A percentile compares a stretch with the other conserved stretches of the same genome.
phyloP scores from a whole-genome alignment of 2,329 filamentous ascomycete genomes.

The Diaporthe nobilis region DNA sequence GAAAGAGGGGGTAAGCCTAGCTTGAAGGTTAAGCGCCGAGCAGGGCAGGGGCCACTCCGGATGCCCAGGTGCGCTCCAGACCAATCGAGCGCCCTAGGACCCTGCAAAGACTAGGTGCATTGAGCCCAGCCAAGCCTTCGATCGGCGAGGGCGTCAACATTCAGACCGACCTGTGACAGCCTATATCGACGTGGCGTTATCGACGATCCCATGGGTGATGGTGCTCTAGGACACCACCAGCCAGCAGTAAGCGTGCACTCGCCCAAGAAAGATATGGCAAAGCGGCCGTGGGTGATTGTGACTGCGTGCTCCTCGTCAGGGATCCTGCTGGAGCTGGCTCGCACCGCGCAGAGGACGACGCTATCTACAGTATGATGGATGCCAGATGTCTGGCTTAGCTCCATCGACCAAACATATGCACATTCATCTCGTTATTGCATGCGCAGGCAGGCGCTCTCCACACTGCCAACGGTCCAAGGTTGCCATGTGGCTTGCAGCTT shows the following conservation, averaged over 20 bases:
- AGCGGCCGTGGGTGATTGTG: constrained; percentile 17
- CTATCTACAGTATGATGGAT: background rate
- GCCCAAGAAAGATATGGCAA: constrained; percentile 31
- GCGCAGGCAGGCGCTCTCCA: background rate
- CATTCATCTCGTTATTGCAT: background rate
- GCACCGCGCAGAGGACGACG: background rate
- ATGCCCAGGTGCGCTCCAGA: constrained; percentile 34
- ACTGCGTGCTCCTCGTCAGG: background rate
- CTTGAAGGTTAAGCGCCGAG: constrained; percentile 55
- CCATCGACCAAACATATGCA: background rate
- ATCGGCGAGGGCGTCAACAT: constrained; percentile 33
- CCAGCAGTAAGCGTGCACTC: background rate
- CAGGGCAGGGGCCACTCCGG: constrained; percentile 47
- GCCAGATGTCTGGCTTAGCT: background rate
- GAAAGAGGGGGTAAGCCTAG: constrained; percentile 32
- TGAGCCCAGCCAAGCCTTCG: constrained; percentile 46
- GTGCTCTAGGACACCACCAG: background rate
- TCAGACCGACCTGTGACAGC: constrained; percentile 46
- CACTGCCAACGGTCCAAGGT: constrained; percentile 14
- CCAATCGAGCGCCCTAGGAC: constrained; percentile 55
- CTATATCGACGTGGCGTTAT: constrained; percentile 29
- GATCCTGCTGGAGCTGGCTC: background rate
- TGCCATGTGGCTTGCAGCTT: constrained; percentile 40
- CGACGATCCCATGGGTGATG: constrained; percentile 19
- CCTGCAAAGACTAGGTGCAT: constrained; percentile 60